Conservation (phyloP, 2,329 filamentous ascomycete species). For the Aspergillus novoparasiticus region DNA sequence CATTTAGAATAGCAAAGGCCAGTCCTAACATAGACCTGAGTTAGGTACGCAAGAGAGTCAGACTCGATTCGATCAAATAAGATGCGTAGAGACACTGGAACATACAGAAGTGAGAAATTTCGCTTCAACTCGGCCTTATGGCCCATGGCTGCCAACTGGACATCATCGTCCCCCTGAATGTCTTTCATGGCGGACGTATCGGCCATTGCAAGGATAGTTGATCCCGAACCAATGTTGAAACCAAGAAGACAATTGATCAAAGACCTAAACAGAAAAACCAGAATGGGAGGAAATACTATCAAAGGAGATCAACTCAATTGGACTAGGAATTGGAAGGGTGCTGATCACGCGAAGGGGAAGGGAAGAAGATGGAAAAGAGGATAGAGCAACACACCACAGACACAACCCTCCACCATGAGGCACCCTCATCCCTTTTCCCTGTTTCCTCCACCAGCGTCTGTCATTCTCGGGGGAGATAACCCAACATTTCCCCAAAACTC, state of each 20-base stretch:
- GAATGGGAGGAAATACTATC: background rate
- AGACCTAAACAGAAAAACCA: background rate
- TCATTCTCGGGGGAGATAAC: constrained; percentile 1
- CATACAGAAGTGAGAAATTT: constrained; percentile 57
- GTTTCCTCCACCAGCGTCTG: constrained; percentile 2
- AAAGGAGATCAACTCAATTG: background rate
- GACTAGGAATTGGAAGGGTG: background rate
- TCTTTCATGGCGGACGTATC: constrained; percentile 19
- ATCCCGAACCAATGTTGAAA: background rate
- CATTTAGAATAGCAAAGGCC: constrained; percentile 64
- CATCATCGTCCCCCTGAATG: constrained; percentile 45
- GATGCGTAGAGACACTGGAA: background rate
- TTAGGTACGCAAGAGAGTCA: background rate
- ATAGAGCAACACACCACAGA: background rate
- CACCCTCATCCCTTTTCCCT: background rate
- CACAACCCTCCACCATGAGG: background rate
- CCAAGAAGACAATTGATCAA: constrained; percentile 5
- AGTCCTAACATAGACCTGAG: constrained; percentile 60
- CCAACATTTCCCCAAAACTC: background rate
- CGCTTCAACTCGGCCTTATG: constrained; percentile 61
- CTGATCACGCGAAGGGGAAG: background rate
- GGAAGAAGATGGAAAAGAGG: background rate
- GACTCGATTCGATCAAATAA: background rate
- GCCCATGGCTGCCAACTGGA: constrained; percentile 57
- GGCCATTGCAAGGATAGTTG: constrained; percentile 11